Evolutionary conservation across 768 basidiomycete genomes (phyloP), one percentile per base, ranked within the genome.

Genomic region (Galerina marginata): DNA sequence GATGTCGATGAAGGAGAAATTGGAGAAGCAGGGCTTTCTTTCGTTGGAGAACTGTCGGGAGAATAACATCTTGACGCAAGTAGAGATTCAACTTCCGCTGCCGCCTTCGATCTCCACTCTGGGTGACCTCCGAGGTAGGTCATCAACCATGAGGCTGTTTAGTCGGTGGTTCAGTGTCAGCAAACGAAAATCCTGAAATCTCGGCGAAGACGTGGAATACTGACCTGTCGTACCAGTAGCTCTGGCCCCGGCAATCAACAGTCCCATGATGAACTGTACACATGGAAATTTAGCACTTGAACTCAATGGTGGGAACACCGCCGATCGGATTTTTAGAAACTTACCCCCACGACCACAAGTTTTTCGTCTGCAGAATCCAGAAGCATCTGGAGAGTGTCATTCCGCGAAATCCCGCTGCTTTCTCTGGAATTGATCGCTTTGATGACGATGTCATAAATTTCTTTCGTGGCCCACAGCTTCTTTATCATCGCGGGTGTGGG

Each of bases 201-300:
- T 60, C 64, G 57, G 60, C 40, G 57, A 57, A 63, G 62, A 60
- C 56, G 54, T 54, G 62, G 57, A 65, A 57, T 58, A 63, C 74
- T 66, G 59, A 83, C 86, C 85, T 65, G 90, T 89, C 9, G 88
- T 88, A 10, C 90, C 90, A 46, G 90, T 92, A 11, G 91, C 89
- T 68, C 91, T 83, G 43, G 90, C 87, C n/a, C 91, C 91, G 36
- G 91, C 91, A 57, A 91, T 88, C 57, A 93, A 77, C 14, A 92
- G 75, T 36, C 91, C 91, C 87, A 92, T 91, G 60, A 91, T 89
- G 72, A 93, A 92, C 90, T 91, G 65, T 43, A 67, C 47, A 65
- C 45, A 69, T 60, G 63, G 54, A 54, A 65, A 52, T 33, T 58
- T 54, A 61, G 66, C 29, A 54, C 62, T 66, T 64, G 48, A 65